These are phyloP conservation scores for Trichophyton mentagrophytes DNA, from an alignment of 2,329 filamentous ascomycete species.

Conservation along the genomic window DNA sequence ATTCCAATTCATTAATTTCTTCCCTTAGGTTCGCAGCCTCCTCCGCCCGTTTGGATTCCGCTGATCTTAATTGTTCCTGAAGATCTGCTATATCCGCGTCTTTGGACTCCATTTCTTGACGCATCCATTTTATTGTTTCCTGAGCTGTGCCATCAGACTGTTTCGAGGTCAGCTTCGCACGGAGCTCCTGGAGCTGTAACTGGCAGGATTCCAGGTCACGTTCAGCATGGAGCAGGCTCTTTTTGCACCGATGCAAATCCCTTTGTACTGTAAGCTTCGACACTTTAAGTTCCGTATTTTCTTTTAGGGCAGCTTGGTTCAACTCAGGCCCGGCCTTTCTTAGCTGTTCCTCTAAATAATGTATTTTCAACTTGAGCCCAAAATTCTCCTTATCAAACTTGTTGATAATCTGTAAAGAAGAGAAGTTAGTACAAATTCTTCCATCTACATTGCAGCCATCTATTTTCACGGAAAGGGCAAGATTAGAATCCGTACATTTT, in stretches of 20 bases:
- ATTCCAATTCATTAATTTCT: conserved; percentile 62
- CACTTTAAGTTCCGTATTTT: conserved; percentile 94
- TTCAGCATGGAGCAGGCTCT: conserved; percentile 69
- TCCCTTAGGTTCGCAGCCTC: conserved; percentile 57
- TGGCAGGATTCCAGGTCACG: conserved; percentile 74
- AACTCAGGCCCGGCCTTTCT: conserved; percentile 79
- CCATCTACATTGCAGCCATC: neutral
- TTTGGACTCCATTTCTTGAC: conserved; percentile 38
- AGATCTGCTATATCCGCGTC: conserved; percentile 31
- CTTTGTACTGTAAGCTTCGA: conserved; percentile 79
- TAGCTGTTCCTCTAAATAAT: conserved; percentile 86
- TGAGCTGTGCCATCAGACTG: conserved; percentile 59
- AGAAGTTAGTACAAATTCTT: neutral
- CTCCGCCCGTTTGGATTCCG: conserved; percentile 42
- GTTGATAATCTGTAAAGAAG: conserved; percentile 52
- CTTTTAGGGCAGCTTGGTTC: conserved; percentile 75
- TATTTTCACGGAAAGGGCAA: neutral
- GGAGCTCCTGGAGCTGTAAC: conserved; percentile 67
- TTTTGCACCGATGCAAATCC: conserved; percentile 76
- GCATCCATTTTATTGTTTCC: conserved; percentile 43
- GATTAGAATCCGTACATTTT: conserved; percentile 38
- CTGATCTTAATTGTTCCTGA: conserved; percentile 44
- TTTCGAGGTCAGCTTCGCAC: conserved; percentile 66
- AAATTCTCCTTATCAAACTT: conserved; percentile 98
- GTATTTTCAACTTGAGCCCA: conserved; percentile 88